Evolutionary conservation across 108 stramenopile species (phyloP).

Genomic region (Tribonema minus): DNA sequence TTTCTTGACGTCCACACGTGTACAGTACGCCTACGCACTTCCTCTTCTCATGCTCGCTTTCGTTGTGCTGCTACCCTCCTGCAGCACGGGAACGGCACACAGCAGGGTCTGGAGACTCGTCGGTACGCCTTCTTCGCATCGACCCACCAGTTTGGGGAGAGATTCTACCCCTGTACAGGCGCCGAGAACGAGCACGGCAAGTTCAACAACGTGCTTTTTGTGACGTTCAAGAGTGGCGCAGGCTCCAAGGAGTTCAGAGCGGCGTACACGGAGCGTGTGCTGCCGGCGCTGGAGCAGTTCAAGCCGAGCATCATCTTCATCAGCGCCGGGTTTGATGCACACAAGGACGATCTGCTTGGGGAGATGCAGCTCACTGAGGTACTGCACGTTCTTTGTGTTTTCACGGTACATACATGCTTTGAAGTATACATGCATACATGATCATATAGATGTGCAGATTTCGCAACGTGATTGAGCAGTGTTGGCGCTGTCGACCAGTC

Average conservation of each 20-base stretch:
- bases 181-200: not conserved
- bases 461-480: no score
- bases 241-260: slow-evolving; percentile 7
- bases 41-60: no score
- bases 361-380: slow-evolving; percentile 8
- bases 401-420: no score
- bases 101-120: no score
- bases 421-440: no score
- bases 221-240: slow-evolving; percentile 7
- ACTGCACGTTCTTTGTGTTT: no score
- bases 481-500: no score
- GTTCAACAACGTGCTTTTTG: not conserved
- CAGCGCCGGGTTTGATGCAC: slow-evolving; percentile 34
- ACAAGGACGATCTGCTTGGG: slow-evolving; percentile 17
- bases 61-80: no score
- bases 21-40: no score
- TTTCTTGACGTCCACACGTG: no score
- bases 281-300: slow-evolving; percentile 19
- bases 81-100: slow-evolving; percentile 64
- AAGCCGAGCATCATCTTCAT: slow-evolving; percentile 25
- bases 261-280: slow-evolving; percentile 14
- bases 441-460: no score
- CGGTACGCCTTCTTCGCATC: slow-evolving; percentile 46
- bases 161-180: slow-evolving; percentile 31
- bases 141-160: slow-evolving; percentile 33